Percentiles rank a stretch among this genome's conserved stretches.
Evolutionary conservation across 2,329 filamentous ascomycete species (phyloP).

Genomic region (Mariannaea sp.): DNA sequence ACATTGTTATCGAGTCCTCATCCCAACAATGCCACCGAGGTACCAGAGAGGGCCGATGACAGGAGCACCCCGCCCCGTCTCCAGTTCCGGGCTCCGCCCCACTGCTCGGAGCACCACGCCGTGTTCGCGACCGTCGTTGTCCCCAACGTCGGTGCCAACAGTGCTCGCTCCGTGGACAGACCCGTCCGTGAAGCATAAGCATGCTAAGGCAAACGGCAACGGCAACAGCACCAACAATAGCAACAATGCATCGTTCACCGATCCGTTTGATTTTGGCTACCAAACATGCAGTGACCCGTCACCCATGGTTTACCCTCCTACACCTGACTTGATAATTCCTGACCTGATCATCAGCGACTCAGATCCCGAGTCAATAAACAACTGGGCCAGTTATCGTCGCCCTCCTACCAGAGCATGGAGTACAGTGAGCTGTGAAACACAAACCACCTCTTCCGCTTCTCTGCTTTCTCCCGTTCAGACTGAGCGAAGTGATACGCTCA

Average conservation of each 20-base stretch:
- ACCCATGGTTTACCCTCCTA: conserved; percentile 1
- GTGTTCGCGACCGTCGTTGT: conserved; percentile 6
- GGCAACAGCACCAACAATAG: neutral
- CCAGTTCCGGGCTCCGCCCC: no score
- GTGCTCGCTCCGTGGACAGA: conserved; percentile 6
- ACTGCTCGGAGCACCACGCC: neutral
- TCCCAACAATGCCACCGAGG: conserved; percentile 1
- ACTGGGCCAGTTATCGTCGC: conserved; percentile 4
- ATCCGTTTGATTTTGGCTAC: conserved; percentile 2
- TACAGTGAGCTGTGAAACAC: conserved; percentile 35
- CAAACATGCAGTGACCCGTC: neutral
- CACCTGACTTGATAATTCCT: neutral
- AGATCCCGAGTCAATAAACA: conserved; percentile 10
- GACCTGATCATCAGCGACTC: conserved; percentile 11
- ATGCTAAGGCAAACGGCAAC: conserved; percentile 2
- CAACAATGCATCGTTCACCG: neutral
- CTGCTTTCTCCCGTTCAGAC: conserved; percentile 40
- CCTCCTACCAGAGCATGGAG: conserved; percentile 29
- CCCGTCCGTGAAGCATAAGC: neutral
- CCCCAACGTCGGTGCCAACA: conserved; percentile 1
- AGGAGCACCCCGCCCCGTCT: neutral
- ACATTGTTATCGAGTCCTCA: neutral
- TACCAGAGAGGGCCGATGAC: neutral
- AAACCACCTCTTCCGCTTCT: conserved; percentile 38
- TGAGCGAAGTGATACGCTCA: conserved; percentile 34